Evolutionary conservation across 306 rosid genomes (phyloP).

Genomic region (Bauhinia variegata): DNA sequence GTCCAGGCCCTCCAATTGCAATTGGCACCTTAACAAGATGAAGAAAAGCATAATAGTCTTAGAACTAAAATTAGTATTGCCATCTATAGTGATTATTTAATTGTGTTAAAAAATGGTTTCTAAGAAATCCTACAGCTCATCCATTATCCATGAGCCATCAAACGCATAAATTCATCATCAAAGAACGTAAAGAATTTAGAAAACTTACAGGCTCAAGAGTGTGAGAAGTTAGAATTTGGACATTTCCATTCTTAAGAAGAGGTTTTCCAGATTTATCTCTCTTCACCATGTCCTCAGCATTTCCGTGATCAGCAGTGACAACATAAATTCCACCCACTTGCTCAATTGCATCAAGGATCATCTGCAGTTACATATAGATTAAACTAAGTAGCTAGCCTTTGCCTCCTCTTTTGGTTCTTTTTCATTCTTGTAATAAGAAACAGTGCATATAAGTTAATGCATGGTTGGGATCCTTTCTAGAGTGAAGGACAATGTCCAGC

Average conservation of each 20-base stretch:
- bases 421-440: neutral
- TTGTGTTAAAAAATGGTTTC: neutral
- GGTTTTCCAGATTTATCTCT: conserved; percentile 88
- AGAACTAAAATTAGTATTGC: conserved; percentile 11
- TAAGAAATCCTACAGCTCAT: conserved; percentile 5
- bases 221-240: conserved; percentile 95
- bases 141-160: neutral
- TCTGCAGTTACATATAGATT: conserved; percentile 52
- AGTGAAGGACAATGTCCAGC: neutral
- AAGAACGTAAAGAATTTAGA: neutral
- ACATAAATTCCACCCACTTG: conserved; percentile 96
- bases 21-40: conserved; percentile 70
- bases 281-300: conserved; percentile 99
- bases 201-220: conserved; percentile 92
- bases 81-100: neutral
- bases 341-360: conserved; percentile 83
- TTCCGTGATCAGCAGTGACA: conserved; percentile 99
- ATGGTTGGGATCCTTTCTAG: neutral
- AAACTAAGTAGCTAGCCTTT: conserved; percentile 1
- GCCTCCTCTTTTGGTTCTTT: neutral
- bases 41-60: conserved; percentile 2
- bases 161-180: conserved; percentile 8
- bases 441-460: conserved; percentile 7
- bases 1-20: conserved; percentile 98
- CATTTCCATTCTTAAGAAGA: conserved; percentile 69